These are phyloP conservation scores for Triticum urartu DNA, from an alignment of 176 grass and related monocot genomes.

Conservation along the genomic window DNA sequence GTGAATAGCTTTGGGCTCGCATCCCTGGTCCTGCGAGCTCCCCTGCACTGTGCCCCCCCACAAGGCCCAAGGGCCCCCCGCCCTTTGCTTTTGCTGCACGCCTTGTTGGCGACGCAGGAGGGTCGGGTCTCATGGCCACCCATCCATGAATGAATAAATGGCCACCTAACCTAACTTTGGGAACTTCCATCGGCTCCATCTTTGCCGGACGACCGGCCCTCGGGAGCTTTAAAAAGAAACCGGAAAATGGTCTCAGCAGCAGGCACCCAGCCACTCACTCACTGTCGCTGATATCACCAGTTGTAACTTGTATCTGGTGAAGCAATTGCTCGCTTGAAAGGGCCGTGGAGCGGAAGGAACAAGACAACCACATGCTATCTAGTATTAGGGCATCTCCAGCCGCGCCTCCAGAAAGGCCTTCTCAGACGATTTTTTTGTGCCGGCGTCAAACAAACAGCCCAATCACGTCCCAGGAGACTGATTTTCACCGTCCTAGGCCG, in stretches of 20 bases:
- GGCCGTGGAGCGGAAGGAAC: constrained; percentile 19
- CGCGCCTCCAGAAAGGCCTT: no score
- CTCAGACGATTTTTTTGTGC: no score
- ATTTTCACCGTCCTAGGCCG: no score
- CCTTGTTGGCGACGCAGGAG: constrained; percentile 10
- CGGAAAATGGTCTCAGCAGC: neutral
- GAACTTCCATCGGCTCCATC: constrained; percentile 16
- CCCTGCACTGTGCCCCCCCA: neutral
- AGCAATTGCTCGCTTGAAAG: neutral
- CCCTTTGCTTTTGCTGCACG: constrained; percentile 26
- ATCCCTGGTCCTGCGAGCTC: neutral
- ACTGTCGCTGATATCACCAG: neutral
- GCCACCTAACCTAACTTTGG: constrained; percentile 18
- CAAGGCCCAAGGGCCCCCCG: neutral
- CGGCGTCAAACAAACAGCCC: no score
- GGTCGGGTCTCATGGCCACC: neutral
- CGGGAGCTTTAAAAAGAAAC: neutral
- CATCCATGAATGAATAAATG: neutral
- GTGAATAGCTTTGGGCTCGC: neutral
- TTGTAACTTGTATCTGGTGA: neutral
- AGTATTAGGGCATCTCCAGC: neutral
- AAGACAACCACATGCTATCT: constrained; percentile 33
- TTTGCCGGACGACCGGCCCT: neutral
- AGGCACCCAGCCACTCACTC: neutral
- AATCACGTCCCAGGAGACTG: no score